Evolutionary conservation across 2,329 filamentous ascomycete species (phyloP), one percentile per base, ranked within the genome.

Genomic region (Mycosphaerelloides madeirae): DNA sequence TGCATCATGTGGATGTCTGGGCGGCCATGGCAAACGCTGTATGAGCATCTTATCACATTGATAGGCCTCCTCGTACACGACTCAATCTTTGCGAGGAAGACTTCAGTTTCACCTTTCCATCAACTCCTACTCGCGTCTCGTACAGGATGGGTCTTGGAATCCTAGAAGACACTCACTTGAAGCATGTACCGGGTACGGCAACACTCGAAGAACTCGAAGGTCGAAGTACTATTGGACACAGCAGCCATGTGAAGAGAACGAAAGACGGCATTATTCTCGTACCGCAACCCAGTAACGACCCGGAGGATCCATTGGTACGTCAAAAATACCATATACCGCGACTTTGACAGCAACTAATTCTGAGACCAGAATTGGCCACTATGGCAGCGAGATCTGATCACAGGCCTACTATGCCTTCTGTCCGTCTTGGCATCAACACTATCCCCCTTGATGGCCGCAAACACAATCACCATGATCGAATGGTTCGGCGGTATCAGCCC

Each of bases 391-490:
- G 89, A 95, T 63, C 56, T 84, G 39, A 88, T 91, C 61, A 83
- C 88, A 49, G 72, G 81, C 45, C 76, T 85, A 48, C 79, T 95
- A 16, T 94, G 84, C 50, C 68, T 90, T 46, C 78, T 84, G 16
- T 83, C 85, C 49, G 83, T 94, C 58, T 83, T 95, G 52, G 88
- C 85, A 41, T 85, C 87, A 6, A 83, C 85, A 0, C 79, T 93
- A 4, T 87, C 85, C 25, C 84, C 89, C 6, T 83, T 95, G 47
- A 81, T 95, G 53, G 88, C 89, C 34, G 85, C 89, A 44, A 88
- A 93, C 65, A 93, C 88, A 1, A 70, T 94, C 44, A 85, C 84
- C 5, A 73, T 95, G 37, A 77, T 83, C 3, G 68, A 83, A 19
- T 73, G 78, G 60, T 87, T 87, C 63, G 52, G 62, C 4, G 29